These are phyloP conservation scores for Viola odorata DNA, from an alignment of 345 rosid species.

Conservation along the genomic window DNA sequence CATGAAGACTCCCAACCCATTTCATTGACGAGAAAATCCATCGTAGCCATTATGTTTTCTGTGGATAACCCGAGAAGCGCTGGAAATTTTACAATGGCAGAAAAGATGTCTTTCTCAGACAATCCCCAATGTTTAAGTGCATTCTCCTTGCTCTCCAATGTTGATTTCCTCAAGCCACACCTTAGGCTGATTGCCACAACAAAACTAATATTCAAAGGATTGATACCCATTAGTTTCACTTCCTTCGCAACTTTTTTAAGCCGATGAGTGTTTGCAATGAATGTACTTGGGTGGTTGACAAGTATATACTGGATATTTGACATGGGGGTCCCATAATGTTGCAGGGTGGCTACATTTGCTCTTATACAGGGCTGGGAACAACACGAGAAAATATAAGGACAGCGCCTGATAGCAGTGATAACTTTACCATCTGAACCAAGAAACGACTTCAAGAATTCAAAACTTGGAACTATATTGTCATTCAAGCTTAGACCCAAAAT, in stretches of 20 bases:
- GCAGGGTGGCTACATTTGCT: slow-evolving; percentile 4
- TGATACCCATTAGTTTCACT: slow-evolving; percentile 11
- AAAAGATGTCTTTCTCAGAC: slow-evolving; percentile 8
- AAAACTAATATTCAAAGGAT: neutral
- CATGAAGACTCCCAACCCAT: slow-evolving; percentile 12
- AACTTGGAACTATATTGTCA: neutral
- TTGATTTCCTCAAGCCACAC: neutral
- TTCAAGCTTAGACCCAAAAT: slow-evolving; percentile 4
- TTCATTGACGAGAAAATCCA: slow-evolving; percentile 19
- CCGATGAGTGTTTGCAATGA: neutral
- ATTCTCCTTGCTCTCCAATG: slow-evolving; percentile 1
- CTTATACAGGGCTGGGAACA: neutral
- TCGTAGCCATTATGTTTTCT: slow-evolving; percentile 13
- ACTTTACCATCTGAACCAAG: slow-evolving; percentile 12
- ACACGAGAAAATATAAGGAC: slow-evolving; percentile 5
- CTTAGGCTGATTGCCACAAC: slow-evolving; percentile 1
- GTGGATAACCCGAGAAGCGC: slow-evolving; percentile 5
- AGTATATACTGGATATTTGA: slow-evolving; percentile 1
- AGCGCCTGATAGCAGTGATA: slow-evolving; percentile 12
- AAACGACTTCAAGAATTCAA: slow-evolving; percentile 12
- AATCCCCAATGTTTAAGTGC: slow-evolving; percentile 4
- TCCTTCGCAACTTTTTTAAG: slow-evolving; percentile 6
- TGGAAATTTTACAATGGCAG: slow-evolving; percentile 13
- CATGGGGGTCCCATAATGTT: slow-evolving; percentile 18
- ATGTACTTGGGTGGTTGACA: neutral